A percentile compares a stretch with the other conserved stretches of the same genome.
Evolutionary conservation across 768 basidiomycete species (phyloP).

Genomic region (Collybia nuda): DNA sequence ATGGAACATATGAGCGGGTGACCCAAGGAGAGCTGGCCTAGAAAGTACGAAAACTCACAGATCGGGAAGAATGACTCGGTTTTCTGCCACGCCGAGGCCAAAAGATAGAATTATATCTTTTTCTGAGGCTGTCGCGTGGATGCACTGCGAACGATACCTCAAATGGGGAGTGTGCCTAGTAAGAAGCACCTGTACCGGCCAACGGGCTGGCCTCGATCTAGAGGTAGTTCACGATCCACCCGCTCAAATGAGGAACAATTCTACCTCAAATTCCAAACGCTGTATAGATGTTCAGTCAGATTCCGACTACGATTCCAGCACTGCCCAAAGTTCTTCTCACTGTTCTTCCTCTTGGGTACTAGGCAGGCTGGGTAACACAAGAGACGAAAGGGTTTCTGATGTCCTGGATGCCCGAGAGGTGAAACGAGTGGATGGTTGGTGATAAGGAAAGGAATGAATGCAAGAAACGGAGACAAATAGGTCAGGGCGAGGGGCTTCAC

Average conservation of each 20-base stretch:
- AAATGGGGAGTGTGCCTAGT: not conserved
- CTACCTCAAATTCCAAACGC: not conserved
- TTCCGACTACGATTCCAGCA: not conserved
- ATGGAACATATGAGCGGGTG: constrained; percentile 1
- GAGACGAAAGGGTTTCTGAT: too few species aligned
- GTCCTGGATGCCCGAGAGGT: not conserved
- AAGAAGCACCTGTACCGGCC: not conserved
- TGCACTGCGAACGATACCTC: not conserved
- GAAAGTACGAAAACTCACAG: constrained; percentile 4
- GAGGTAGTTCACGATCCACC: not conserved
- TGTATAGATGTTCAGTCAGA: not conserved
- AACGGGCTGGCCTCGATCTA: not conserved
- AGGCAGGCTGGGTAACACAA: too few species aligned
- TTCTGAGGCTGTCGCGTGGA: constrained; percentile 1
- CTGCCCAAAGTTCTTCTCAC: not conserved
- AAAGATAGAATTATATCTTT: not conserved
- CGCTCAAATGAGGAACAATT: not conserved
- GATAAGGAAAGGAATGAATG: not conserved
- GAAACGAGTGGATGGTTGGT: not conserved
- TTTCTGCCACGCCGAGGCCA: not conserved
- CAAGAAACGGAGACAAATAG: not conserved
- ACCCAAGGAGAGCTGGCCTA: not conserved
- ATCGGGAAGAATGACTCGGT: constrained; percentile 11
- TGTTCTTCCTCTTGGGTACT: too few species aligned
- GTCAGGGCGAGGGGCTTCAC: not conserved